A percentile compares a stretch with the other conserved stretches of the same genome.
Evolutionary conservation across 2,329 filamentous ascomycete species (phyloP).

Genomic region (Cladosporium sp.): DNA sequence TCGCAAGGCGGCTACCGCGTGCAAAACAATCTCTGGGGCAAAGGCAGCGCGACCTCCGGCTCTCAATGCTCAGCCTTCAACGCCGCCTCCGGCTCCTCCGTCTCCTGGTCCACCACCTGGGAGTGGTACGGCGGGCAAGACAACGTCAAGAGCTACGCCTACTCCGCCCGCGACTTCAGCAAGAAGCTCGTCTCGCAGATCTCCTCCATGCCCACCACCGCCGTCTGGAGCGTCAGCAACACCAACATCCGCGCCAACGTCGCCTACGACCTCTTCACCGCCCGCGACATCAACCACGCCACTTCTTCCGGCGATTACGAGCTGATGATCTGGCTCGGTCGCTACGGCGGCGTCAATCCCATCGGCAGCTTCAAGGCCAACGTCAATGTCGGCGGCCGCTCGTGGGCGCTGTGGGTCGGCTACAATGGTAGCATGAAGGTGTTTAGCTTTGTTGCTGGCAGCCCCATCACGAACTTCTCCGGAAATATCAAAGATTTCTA

Average conservation of each 20-base stretch:
- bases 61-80: slow-evolving; percentile 49
- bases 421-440: slow-evolving; percentile 61
- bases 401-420: slow-evolving; percentile 62
- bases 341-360: slow-evolving; percentile 55
- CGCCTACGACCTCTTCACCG: slow-evolving; percentile 62
- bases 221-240: slow-evolving; percentile 53
- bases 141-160: slow-evolving; percentile 47
- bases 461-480: slow-evolving; percentile 51
- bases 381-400: slow-evolving; percentile 53
- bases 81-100: slow-evolving; percentile 37
- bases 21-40: slow-evolving; percentile 49
- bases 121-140: slow-evolving; percentile 32
- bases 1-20: slow-evolving; percentile 37
- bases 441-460: slow-evolving; percentile 58
- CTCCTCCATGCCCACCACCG: slow-evolving; percentile 45
- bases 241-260: slow-evolving; percentile 57
- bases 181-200: slow-evolving; percentile 6
- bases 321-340: slow-evolving; percentile 66
- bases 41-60: slow-evolving; percentile 42
- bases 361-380: slow-evolving; percentile 54
- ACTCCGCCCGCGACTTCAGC: slow-evolving; percentile 39
- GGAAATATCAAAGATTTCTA: slow-evolving; percentile 61
- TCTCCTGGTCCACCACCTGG: slow-evolving; percentile 48
- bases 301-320: slow-evolving; percentile 54
- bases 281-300: slow-evolving; percentile 31